Percentiles rank a stretch among this genome's conserved stretches.
These are phyloP conservation scores for Annulohypoxylon moriforme DNA, from an alignment of 495 filamentous ascomycete species.

Conservation along the genomic window DNA sequence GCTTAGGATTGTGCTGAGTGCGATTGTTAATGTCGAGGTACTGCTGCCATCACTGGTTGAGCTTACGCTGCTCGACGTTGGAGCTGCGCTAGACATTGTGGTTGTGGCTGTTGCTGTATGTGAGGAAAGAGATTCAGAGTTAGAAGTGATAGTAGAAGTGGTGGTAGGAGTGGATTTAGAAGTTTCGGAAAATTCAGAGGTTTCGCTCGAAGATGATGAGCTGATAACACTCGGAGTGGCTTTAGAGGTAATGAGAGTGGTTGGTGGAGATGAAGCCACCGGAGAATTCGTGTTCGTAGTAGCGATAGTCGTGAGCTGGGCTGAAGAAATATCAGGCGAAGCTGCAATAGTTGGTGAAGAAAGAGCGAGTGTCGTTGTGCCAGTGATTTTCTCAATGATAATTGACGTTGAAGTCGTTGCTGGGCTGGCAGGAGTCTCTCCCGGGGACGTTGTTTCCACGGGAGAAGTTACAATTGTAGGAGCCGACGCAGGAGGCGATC, in stretches of 20 bases:
- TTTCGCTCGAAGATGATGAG: conserved; percentile 18
- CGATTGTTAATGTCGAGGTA: conserved; percentile 45
- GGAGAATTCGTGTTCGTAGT: conserved; percentile 28
- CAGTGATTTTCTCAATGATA: conserved; percentile 8
- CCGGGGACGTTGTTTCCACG: conserved; percentile 10
- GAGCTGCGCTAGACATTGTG: conserved; percentile 30
- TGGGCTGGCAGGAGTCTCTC: conserved; percentile 12
- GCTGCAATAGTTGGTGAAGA: conserved; percentile 25
- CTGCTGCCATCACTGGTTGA: conserved; percentile 4
- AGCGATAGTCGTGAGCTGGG: conserved; percentile 36
- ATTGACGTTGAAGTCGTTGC: conserved; percentile 11
- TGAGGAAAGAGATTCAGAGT: conserved; percentile 14
- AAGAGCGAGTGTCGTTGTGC: conserved; percentile 28
- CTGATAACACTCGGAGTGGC: conserved; percentile 8
- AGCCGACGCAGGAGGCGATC: conserved; percentile 23
- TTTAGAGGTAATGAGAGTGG: conserved; percentile 38
- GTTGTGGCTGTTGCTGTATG: conserved; percentile 25
- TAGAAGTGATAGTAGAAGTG: conserved; percentile 1
- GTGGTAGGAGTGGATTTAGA: not conserved
- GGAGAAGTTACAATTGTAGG: conserved; percentile 19
- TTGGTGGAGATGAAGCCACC: conserved; percentile 27
- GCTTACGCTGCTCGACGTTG: conserved; percentile 29
- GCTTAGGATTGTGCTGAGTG: conserved; percentile 57
- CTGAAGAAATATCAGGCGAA: conserved; percentile 25
- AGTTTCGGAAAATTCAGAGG: conserved; percentile 16